A percentile compares a stretch with the other conserved stretches of the same genome.
Evolutionary conservation across 768 basidiomycete species (phyloP).

Genomic region (Amanita exitialis): DNA sequence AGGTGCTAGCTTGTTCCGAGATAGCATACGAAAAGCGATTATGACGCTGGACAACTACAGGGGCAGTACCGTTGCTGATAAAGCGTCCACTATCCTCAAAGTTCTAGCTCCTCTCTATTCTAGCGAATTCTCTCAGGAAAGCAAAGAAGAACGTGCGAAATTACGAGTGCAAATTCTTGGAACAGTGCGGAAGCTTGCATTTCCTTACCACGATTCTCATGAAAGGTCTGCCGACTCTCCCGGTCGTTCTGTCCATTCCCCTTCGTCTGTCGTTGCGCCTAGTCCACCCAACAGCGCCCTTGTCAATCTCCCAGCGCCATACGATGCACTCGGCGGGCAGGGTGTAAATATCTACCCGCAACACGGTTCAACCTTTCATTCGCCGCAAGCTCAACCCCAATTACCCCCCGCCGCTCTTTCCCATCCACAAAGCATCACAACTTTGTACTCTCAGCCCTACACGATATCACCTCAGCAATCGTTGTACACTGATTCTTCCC

Average conservation of each 20-base stretch:
- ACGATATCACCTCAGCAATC: conserved; percentile 17
- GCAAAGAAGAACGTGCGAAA: conserved; percentile 42
- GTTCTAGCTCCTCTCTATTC: conserved; percentile 69
- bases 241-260: conserved; percentile 39
- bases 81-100: conserved; percentile 59
- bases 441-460: conserved; percentile 13
- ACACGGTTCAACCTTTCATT: conserved; percentile 10
- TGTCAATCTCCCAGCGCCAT: conserved; percentile 26
- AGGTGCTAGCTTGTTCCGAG: conserved; percentile 66
- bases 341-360: conserved; percentile 4
- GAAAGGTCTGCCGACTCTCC: conserved; percentile 26
- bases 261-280: conserved; percentile 47
- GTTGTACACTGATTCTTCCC: conserved; percentile 25
- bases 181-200: conserved; percentile 65
- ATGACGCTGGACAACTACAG: conserved; percentile 55
- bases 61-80: conserved; percentile 62
- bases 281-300: conserved; percentile 39
- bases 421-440: conserved; percentile 11
- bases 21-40: conserved; percentile 63
- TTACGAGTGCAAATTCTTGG: conserved; percentile 51
- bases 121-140: conserved; percentile 44
- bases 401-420: conserved; percentile 13
- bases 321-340: conserved; percentile 18
- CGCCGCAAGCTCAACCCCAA: conserved; percentile 18
- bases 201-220: conserved; percentile 61